phyloP scores from a whole-genome alignment of 108 stramenopile species.

The Cyclostephanos tholiformis region DNA sequence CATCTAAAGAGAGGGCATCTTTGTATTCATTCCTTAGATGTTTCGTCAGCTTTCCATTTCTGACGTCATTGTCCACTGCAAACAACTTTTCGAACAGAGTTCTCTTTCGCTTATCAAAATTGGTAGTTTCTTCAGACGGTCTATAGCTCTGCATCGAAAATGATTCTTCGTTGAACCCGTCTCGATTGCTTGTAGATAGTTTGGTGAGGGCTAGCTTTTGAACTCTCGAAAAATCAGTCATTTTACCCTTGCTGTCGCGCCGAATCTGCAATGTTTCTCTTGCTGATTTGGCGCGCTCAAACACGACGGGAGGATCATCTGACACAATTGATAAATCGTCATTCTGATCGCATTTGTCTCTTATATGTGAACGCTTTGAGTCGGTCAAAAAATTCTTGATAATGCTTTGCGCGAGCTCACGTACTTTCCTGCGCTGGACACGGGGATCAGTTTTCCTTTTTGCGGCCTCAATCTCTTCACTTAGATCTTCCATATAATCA shows the following conservation, averaged over 20 bases:
- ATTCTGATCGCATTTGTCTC: conserved; percentile 18
- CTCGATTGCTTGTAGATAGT: conserved; percentile 47
- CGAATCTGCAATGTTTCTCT: conserved; percentile 48
- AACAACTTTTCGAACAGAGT: conserved; percentile 76
- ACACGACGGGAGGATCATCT: conserved; percentile 72
- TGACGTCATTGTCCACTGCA: conserved; percentile 78
- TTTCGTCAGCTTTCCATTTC: conserved; percentile 73
- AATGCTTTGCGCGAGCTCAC: conserved; percentile 67
- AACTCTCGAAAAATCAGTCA: conserved; percentile 37
- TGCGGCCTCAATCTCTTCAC: conserved; percentile 23
- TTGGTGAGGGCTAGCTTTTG: conserved; percentile 56
- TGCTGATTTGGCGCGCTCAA: conserved; percentile 70
- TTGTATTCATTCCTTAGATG: conserved; percentile 70
- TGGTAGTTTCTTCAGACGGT: conserved; percentile 39
- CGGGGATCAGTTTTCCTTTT: conserved; percentile 38
- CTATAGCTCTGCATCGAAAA: conserved; percentile 76
- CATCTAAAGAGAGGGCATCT: conserved; percentile 41
- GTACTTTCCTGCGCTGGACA: conserved; percentile 59
- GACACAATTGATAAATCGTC: conserved; percentile 49
- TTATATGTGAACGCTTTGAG: conserved; percentile 2
- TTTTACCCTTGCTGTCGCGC: conserved; percentile 22
- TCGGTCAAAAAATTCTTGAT: conserved; percentile 58
- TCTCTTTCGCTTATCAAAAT: conserved; percentile 75
- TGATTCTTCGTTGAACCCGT: conserved; percentile 73
- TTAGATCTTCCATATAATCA: conserved; percentile 34